A percentile compares a stretch with the other conserved stretches of the same genome.
Conservation (phyloP, 768 basidiomycete genomes). For the Astraeus odoratus region DNA sequence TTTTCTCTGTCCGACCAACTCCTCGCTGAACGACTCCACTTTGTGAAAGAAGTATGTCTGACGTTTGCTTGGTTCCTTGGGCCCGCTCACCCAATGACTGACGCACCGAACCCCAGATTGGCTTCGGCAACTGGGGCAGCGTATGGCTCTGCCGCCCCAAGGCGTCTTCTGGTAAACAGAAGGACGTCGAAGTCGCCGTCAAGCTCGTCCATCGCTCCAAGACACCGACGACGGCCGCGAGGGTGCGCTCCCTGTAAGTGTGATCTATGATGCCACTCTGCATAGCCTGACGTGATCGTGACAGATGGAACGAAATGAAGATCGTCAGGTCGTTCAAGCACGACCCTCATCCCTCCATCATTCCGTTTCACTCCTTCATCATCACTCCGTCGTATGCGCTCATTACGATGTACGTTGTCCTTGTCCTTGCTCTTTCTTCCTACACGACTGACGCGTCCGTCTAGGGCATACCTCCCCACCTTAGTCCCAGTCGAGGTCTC, state of each 20-base stretch:
- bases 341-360: conserved; percentile 86
- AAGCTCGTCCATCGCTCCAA: conserved; percentile 88
- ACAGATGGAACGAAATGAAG: conserved; percentile 99
- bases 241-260: conserved; percentile 82
- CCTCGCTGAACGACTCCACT: conserved; percentile 63
- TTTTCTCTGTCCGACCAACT: conserved; percentile 71
- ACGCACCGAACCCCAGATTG: conserved; percentile 47
- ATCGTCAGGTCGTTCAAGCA: conserved; percentile 78
- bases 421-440: conserved; percentile 2
- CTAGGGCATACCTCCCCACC: conserved; percentile 80
- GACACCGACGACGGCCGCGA: conserved; percentile 78
- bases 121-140: conserved; percentile 90
- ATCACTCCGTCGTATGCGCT: conserved; percentile 87
- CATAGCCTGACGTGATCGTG: background rate
- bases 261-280: background rate
- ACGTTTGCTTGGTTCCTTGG: background rate
- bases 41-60: conserved; percentile 62
- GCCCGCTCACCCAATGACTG: background rate
- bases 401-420: conserved; percentile 73
- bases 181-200: conserved; percentile 63
- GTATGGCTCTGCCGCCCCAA: conserved; percentile 77
- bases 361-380: conserved; percentile 90
- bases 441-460: conserved; percentile 7
- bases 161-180: conserved; percentile 36
- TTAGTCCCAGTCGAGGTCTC: conserved; percentile 85